Base-by-base conservation (phyloP, 768 basidiomycete genomes). In the Boletales sp. region DNA sequence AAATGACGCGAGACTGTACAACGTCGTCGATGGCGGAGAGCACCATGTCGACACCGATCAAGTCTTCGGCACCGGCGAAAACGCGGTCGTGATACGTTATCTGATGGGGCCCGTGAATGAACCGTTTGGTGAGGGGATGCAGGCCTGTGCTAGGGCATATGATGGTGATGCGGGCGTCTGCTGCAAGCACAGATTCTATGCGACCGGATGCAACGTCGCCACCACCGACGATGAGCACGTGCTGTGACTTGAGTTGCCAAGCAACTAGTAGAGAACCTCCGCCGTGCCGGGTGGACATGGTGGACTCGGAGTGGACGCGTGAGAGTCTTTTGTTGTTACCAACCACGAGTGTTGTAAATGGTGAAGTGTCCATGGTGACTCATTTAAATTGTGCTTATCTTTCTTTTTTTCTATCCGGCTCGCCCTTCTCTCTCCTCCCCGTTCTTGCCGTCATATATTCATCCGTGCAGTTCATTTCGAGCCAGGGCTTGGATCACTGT, bases 21-120 rank as follows among this genome's bases (percentile, higher is more conserved):
- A 82, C 81, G 67, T 94, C 85, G 70, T 95, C 92, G 40, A 96
- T 82, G n/a, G 94, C 93, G 9, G 91, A 91, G 53, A 97, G 81
- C 43, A 94, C 90, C 86, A 98, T 88, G 63, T 91, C 85, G 48
- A 78, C 79, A 42, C 77, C 79, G 40, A 77, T 72, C 32, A 92
- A 75, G 48, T 94, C 90, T n/a, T 76, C 74, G 3, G 78, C 68
- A 17, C 79, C 79, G 28, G 71, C 70, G 59, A 90, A 96, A 46
- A 72, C 56, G 49, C 90, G 83, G 65, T 90, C 81, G 54, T 79
- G 72, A 70, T 91, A 84, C 6, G 81, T 81, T 63, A 94, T 83
- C 25, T 74, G 65, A 31, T 59, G 12, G 14, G 66, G 50, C 17
- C 71, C 61, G 18, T 74, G 71, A 53, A 90, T 74, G 64, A 82